phyloP scores from a whole-genome alignment of 805 yeast genomes.

The Pichia rugopelliculosa region DNA sequence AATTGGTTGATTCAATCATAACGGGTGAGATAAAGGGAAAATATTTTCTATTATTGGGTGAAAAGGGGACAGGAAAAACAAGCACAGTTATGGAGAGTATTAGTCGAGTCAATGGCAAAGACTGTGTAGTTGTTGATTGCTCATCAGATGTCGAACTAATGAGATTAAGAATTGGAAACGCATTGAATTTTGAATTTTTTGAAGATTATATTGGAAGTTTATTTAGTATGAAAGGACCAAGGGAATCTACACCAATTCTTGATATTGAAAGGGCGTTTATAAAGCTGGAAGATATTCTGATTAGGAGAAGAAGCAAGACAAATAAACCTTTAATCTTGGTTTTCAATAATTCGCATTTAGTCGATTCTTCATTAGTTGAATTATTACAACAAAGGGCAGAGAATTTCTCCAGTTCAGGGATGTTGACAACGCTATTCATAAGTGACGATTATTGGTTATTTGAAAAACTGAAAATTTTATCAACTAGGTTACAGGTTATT shows the following conservation, averaged over 20 bases:
- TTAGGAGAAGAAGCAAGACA: constrained; percentile 34
- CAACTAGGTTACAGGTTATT: constrained; percentile 68
- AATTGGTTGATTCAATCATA: constrained; percentile 54
- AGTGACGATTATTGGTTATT: constrained; percentile 86
- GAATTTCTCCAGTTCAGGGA: constrained; percentile 62
- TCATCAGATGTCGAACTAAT: constrained; percentile 83
- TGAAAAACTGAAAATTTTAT: constrained; percentile 62
- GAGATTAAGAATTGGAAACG: constrained; percentile 67
- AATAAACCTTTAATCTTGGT: constrained; percentile 58
- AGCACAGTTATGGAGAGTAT: constrained; percentile 67
- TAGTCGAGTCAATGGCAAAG: constrained; percentile 51
- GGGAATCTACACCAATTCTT: constrained; percentile 74
- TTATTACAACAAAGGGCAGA: constrained; percentile 81
- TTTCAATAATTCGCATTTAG: constrained; percentile 68
- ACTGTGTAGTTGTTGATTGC: constrained; percentile 70
- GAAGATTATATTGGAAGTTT: constrained; percentile 81
- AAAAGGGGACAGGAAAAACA: constrained; percentile 82
- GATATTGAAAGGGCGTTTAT: constrained; percentile 80
- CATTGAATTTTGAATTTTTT: constrained; percentile 62
- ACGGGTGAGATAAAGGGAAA: constrained; percentile 59
- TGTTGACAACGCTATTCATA: constrained; percentile 60
- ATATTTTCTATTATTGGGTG: constrained; percentile 69
- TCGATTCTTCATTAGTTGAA: constrained; percentile 67
- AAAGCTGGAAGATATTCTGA: constrained; percentile 66
- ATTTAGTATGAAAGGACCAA: constrained; percentile 74